Evolutionary conservation across 257 asterid species (phyloP).

Genomic region (Plectranthus barbatus): DNA sequence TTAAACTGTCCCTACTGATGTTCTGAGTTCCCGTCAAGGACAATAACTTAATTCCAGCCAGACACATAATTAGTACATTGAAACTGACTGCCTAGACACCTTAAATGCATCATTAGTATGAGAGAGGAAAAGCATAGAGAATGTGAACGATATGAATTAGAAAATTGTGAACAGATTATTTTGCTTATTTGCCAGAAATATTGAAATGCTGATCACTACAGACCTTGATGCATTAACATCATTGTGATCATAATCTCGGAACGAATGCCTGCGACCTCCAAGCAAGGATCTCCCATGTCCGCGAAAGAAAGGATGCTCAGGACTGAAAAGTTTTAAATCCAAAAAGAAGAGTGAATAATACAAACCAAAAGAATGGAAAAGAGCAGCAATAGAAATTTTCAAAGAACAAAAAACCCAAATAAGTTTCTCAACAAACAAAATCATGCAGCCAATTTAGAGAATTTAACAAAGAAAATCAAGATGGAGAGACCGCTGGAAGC

Average conservation of each 20-base stretch:
- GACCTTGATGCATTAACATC: slow-evolving; percentile 69
- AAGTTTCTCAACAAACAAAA: neutral
- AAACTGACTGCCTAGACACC: neutral
- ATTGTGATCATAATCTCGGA: slow-evolving; percentile 43
- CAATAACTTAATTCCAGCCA: neutral
- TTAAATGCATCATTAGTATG: neutral
- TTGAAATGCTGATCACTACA: slow-evolving; percentile 7
- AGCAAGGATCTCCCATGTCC: slow-evolving; percentile 88
- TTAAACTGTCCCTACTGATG: neutral
- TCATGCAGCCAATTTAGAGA: neutral
- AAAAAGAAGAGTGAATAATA: neutral
- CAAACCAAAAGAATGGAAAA: neutral
- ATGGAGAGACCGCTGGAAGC: neutral
- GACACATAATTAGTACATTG: neutral
- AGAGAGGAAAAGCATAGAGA: neutral
- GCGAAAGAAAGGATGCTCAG: slow-evolving; percentile 67
- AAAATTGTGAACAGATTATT: neutral
- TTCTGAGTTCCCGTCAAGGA: neutral
- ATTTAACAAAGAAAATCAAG: neutral
- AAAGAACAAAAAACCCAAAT: neutral
- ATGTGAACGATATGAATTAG: neutral
- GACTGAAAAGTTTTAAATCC: slow-evolving; percentile 34
- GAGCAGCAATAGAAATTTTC: neutral
- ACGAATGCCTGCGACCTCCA: slow-evolving; percentile 56
- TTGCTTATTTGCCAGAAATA: neutral